These are phyloP conservation scores for Lasiodiplodia citricola DNA, from an alignment of 2,329 filamentous ascomycete species.

Conservation along the genomic window DNA sequence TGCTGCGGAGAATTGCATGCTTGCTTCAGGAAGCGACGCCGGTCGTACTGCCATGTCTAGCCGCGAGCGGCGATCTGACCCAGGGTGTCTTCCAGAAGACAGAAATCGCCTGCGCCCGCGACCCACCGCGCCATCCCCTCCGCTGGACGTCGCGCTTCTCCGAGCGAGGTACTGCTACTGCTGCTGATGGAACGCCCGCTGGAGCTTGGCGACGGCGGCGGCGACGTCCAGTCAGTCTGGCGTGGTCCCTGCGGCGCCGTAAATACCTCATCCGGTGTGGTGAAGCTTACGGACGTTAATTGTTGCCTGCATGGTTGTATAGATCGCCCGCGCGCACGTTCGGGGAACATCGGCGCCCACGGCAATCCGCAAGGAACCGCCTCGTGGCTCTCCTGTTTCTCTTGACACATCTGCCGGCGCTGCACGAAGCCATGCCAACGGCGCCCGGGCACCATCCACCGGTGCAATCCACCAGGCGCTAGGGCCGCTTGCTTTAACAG, in stretches of 20 bases:
- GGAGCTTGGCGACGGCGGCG: neutral
- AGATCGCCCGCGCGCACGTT: slow-evolving; percentile 23
- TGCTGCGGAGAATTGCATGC: no score
- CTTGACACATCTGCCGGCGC: slow-evolving; percentile 19
- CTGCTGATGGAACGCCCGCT: neutral
- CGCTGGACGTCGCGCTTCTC: neutral
- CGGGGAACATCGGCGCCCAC: slow-evolving; percentile 19
- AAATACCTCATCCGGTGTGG: slow-evolving; percentile 21
- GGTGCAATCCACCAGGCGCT: slow-evolving; percentile 13
- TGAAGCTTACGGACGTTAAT: slow-evolving; percentile 23
- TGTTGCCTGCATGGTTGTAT: slow-evolving; percentile 16
- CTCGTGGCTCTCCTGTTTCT: slow-evolving; percentile 21
- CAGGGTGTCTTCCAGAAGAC: neutral
- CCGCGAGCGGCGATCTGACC: slow-evolving; percentile 9
- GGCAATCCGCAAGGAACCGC: slow-evolving; percentile 15
- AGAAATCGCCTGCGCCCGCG: slow-evolving; percentile 9
- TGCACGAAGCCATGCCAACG: neutral
- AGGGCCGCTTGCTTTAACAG: slow-evolving; percentile 12
- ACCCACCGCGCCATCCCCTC: neutral
- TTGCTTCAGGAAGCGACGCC: slow-evolving; percentile 22
- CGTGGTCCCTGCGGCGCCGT: slow-evolving; percentile 9
- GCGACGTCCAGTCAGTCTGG: slow-evolving; percentile 12
- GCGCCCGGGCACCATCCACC: neutral
- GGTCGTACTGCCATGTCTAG: neutral
- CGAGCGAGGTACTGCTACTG: neutral